These are phyloP conservation scores for Phallus indusiatus DNA, from an alignment of 768 basidiomycete genomes.

Conservation along the genomic window DNA sequence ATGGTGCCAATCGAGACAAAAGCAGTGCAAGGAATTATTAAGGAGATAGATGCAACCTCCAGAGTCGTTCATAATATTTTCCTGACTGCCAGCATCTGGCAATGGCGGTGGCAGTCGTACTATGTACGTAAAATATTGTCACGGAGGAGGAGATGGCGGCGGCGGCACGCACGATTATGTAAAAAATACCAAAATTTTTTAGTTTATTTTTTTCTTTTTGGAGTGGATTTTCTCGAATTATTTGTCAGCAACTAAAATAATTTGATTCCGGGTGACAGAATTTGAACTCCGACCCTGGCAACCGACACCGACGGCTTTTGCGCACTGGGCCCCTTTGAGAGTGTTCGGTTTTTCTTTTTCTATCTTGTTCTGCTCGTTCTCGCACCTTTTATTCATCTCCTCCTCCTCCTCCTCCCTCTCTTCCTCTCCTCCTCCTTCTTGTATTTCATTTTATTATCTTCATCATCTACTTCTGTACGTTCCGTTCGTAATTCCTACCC, in stretches of 20 bases:
- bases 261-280: not conserved
- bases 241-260: slow-evolving; percentile 5
- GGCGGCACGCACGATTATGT: not conserved
- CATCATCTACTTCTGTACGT: not conserved
- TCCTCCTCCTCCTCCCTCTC: slow-evolving; percentile 24
- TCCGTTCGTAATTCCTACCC: not conserved
- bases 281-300: slow-evolving; percentile 2
- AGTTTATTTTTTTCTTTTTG: not conserved
- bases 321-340: slow-evolving; percentile 1
- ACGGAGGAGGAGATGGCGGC: not conserved
- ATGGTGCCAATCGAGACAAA: not conserved
- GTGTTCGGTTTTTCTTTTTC: slow-evolving; percentile 3
- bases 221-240: not conserved
- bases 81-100: not conserved
- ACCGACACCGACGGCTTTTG: not conserved
- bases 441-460: slow-evolving; percentile 16
- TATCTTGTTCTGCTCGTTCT: slow-evolving; percentile 6
- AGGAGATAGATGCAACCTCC: not conserved
- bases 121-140: too few relatives aligned
- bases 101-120: too few relatives aligned
- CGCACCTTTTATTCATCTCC: slow-evolving; percentile 19
- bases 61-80: not conserved
- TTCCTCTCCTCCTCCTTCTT: slow-evolving; percentile 13
- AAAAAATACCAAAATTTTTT: slow-evolving; percentile 5
- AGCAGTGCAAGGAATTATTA: not conserved